Conservation (phyloP, 148 eudicot species). For the Chenopodium suecicum region DNA sequence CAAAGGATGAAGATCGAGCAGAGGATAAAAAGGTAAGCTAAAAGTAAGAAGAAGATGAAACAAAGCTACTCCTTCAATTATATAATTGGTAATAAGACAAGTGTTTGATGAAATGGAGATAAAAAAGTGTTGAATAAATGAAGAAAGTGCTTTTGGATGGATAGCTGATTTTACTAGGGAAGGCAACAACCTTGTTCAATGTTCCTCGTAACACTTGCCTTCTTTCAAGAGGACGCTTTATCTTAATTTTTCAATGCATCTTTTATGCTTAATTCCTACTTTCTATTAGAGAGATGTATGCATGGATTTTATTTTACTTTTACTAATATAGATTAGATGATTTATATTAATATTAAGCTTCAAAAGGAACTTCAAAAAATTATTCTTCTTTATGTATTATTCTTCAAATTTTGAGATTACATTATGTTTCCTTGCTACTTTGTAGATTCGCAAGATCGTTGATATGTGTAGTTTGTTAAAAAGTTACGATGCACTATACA, state of each 20-base stretch:
- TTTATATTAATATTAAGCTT: too few relatives aligned
- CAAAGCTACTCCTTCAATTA: too few relatives aligned
- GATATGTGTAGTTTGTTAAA: too few relatives aligned
- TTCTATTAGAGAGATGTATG: too few relatives aligned
- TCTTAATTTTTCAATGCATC: not conserved
- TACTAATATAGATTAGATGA: too few relatives aligned
- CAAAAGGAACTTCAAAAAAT: too few relatives aligned
- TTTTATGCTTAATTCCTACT: not conserved
- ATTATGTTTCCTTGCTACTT: too few relatives aligned
- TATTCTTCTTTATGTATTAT: too few relatives aligned
- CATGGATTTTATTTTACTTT: too few relatives aligned
- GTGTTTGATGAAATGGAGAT: slow-evolving; percentile 1
- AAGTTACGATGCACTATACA: too few relatives aligned
- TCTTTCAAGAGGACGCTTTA: not conserved
- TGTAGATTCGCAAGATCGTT: too few relatives aligned
- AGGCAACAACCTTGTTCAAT: not conserved
- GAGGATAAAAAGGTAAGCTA: not conserved
- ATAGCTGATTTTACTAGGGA: not conserved
- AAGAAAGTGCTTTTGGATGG: slow-evolving; percentile 2
- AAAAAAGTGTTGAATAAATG: not conserved
- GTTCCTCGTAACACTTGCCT: not conserved
- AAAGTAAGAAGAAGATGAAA: not conserved
- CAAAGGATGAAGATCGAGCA: not conserved
- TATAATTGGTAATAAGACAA: slow-evolving; percentile 1
- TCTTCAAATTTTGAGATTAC: too few relatives aligned